phyloP scores from a whole-genome alignment of 1,139 yeast genomes.

The Blastobotrys malaysiensis region DNA sequence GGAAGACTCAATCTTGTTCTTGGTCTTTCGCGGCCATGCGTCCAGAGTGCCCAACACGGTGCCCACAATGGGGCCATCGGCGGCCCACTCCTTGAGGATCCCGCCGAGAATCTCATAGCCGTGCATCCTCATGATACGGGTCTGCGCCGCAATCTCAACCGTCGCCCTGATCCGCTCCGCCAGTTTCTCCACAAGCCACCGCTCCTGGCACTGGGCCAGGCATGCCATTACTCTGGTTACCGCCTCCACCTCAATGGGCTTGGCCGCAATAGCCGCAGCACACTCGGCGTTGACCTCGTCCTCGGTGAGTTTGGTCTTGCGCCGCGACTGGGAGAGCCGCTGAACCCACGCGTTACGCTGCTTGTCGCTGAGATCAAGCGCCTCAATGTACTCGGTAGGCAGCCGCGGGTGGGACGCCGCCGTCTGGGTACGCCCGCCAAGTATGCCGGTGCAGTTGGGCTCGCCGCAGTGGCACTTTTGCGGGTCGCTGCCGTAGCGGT shows the following conservation, averaged over 20 bases:
- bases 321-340: neutral
- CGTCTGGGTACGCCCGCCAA: slow-evolving; percentile 97
- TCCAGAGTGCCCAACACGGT: slow-evolving; percentile 36
- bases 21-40: slow-evolving; percentile 76
- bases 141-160: slow-evolving; percentile 49
- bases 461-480: slow-evolving; percentile 96
- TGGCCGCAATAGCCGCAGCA: slow-evolving; percentile 7
- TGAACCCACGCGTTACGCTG: slow-evolving; percentile 8
- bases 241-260: slow-evolving; percentile 43
- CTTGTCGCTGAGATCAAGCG: slow-evolving; percentile 1
- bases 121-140: slow-evolving; percentile 67
- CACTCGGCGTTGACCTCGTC: neutral
- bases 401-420: slow-evolving; percentile 43
- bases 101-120: slow-evolving; percentile 79
- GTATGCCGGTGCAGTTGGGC: slow-evolving; percentile 80
- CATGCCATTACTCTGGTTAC: slow-evolving; percentile 80
- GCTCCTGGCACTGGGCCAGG: slow-evolving; percentile 69
- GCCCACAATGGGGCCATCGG: slow-evolving; percentile 35
- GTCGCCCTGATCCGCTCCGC: slow-evolving; percentile 61
- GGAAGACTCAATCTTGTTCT: slow-evolving; percentile 75
- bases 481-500: slow-evolving; percentile 89
- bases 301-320: neutral
- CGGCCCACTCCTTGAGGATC: slow-evolving; percentile 42
- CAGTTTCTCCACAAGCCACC: slow-evolving; percentile 58
- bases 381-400: slow-evolving; percentile 13